phyloP scores from a whole-genome alignment of 1,284 basidiomycete genomes.

The Puccinia sorghi region DNA sequence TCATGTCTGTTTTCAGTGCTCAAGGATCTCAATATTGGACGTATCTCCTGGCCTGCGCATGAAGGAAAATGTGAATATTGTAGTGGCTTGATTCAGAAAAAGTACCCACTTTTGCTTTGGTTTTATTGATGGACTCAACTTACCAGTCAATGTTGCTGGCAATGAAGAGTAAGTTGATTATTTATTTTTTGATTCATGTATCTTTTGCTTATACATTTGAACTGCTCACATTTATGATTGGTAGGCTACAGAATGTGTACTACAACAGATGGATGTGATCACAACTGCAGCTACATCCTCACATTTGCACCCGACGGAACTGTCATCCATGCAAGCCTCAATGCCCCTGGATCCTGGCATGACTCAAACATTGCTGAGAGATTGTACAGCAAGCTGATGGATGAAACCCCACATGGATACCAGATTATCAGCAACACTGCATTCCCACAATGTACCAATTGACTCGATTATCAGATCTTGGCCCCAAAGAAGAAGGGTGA shows the following conservation, averaged over 20 bases:
- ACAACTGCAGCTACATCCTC: neutral
- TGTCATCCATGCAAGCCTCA: neutral
- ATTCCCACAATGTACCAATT: conserved; percentile 58
- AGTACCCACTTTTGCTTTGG: conserved; percentile 6
- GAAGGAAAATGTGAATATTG: neutral
- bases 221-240: too few species aligned
- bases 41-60: neutral
- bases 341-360: conserved; percentile 52
- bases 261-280: neutral
- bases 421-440: conserved; percentile 62
- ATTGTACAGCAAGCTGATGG: conserved; percentile 60
- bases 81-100: neutral
- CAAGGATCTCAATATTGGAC: neutral
- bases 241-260: neutral
- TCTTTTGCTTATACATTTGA: too few species aligned
- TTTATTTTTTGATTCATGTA: neutral
- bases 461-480: conserved; percentile 55
- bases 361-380: conserved; percentile 49
- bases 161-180: neutral
- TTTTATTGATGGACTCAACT: conserved; percentile 9
- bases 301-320: neutral
- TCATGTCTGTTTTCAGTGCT: neutral
- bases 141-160: neutral
- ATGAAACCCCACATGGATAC: conserved; percentile 59
- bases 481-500: conserved; percentile 61